phyloP scores from a whole-genome alignment of 1,284 basidiomycete species.

The Butyriboletus pseudospeciosus region DNA sequence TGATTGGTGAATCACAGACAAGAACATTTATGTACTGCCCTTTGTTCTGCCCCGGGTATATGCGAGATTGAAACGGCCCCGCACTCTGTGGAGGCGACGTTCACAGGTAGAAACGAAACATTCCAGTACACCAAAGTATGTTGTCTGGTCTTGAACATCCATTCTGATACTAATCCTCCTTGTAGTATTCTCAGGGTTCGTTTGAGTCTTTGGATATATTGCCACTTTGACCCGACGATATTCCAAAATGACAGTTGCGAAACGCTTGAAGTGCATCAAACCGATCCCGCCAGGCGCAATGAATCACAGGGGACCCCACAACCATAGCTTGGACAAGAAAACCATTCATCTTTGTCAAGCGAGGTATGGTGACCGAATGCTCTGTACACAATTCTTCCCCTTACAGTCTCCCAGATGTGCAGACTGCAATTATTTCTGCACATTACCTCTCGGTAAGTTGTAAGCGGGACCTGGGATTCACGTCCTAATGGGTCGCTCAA shows the following conservation, averaged over 20 bases:
- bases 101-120: slow-evolving; percentile 42
- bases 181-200: slow-evolving; percentile 29
- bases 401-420: slow-evolving; percentile 39
- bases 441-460: slow-evolving; percentile 46
- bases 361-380: slow-evolving; percentile 28
- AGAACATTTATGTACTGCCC: slow-evolving; percentile 43
- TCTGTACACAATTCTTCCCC: not conserved
- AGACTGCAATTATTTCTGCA: slow-evolving; percentile 58
- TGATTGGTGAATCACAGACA: slow-evolving; percentile 33
- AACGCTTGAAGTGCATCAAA: slow-evolving; percentile 46
- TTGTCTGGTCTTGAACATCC: not conserved
- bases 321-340: slow-evolving; percentile 41
- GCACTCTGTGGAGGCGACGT: slow-evolving; percentile 54
- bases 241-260: slow-evolving; percentile 35
- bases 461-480: not conserved
- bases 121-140: slow-evolving; percentile 50
- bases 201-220: not conserved
- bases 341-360: slow-evolving; percentile 50
- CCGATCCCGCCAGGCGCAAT: slow-evolving; percentile 41
- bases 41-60: slow-evolving; percentile 45
- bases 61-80: slow-evolving; percentile 58
- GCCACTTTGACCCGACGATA: not conserved
- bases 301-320: slow-evolving; percentile 45
- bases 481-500: not conserved
- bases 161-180: not conserved